phyloP scores from a whole-genome alignment of 2,329 filamentous ascomycete genomes.

The Lecanosticta acicola region DNA sequence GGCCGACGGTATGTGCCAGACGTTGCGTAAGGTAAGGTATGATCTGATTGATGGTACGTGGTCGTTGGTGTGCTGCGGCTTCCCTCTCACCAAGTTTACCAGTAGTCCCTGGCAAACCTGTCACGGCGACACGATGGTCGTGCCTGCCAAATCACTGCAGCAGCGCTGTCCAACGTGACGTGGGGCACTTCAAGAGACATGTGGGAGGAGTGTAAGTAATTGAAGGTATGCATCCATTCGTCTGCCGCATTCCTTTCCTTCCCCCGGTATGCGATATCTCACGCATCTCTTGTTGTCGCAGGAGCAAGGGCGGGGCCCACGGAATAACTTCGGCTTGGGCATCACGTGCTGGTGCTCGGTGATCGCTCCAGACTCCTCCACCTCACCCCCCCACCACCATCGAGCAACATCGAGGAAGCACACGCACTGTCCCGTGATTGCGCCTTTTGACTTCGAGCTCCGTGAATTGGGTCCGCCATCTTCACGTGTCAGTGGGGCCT shows the following conservation, averaged over 20 bases:
- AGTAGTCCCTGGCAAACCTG: background rate
- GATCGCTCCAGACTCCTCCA: slow-evolving; percentile 12
- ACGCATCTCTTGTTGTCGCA: slow-evolving; percentile 4
- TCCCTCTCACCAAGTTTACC: background rate
- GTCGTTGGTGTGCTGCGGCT: too few species aligned
- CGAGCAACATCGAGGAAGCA: background rate
- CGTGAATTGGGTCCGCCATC: slow-evolving; percentile 6
- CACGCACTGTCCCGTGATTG: slow-evolving; percentile 2
- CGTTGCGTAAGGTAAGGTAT: too few species aligned
- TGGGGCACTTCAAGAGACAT: background rate
- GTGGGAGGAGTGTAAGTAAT: too few species aligned
- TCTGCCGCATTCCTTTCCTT: too few species aligned
- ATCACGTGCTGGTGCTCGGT: slow-evolving; percentile 7
- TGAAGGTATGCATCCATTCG: too few species aligned
- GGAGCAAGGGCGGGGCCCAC: background rate
- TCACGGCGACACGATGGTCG: background rate
- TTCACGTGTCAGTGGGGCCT: slow-evolving; percentile 10
- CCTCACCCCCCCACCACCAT: slow-evolving; percentile 5
- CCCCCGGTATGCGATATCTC: slow-evolving; percentile 6
- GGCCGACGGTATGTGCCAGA: too few species aligned
- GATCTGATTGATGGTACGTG: too few species aligned
- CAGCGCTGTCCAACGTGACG: background rate
- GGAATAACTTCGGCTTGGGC: background rate
- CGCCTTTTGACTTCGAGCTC: slow-evolving; percentile 12
- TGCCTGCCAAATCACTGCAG: background rate